Evolutionary conservation across 129 eudicot genomes (phyloP), one percentile per base, ranked within the genome.

Genomic region (Flaveria bidentis): DNA sequence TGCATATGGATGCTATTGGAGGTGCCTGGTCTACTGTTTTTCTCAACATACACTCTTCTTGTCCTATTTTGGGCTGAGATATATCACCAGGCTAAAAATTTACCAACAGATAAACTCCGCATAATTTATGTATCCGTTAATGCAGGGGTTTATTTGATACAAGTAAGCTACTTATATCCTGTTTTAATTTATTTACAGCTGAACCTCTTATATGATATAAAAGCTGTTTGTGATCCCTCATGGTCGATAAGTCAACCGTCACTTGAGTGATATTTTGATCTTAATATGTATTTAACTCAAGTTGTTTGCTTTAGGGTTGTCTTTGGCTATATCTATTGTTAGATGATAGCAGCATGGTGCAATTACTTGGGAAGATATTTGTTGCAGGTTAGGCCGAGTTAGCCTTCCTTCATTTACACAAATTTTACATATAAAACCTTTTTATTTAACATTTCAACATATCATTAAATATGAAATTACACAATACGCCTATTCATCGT

Each of bases 41-140:
- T 92, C 67, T 89, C 98, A 5, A 90, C 98, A 16, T 92, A 89
- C 70, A 87, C 96, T 64, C 96, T 92, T 53, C 96, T 92, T 80
- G 98, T 92, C 65, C 84, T 92, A 39, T 92, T 92, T 58, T 92
- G 98, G 98, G 98, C 98, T 44, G 98, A 89, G 86, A 92, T 92
- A 47, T 92, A 86, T 86, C 94, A 92, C 80, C 77, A 78, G 82
- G 82, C 98, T 56, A 90, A 90, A 85, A 83, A 91, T 78, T 68
- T 89, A 75, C 98, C 98, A 26, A 82, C 94, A 55, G 98, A 92
- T 81, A 92, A 92, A 71, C 91, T 92, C 55, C 30, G 30, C 30
- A 28, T 28, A 2, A 28, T 28, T 28, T 28, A 28, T 28, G 30
- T 28, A 55, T 83, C 88, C 12, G 82, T 87, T 71, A 94, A 91